Evolutionary conservation across 1,284 basidiomycete genomes (phyloP).

Genomic region (Prillingera fragicola): DNA sequence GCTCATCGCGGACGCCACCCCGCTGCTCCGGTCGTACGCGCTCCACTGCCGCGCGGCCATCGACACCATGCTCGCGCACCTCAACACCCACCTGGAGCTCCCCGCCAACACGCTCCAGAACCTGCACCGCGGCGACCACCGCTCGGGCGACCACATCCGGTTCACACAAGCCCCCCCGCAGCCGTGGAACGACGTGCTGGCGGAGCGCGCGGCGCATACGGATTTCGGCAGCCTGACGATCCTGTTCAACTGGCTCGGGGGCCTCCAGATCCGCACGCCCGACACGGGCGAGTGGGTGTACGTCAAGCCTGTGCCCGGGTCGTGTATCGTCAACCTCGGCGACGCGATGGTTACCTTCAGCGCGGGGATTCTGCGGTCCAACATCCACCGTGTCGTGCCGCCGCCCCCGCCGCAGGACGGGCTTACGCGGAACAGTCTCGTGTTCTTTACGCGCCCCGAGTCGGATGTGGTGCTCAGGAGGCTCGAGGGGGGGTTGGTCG

Average conservation of each 20-base stretch:
- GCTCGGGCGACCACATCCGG: constrained; percentile 59
- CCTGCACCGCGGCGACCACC: constrained; percentile 52
- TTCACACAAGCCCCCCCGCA: constrained; percentile 53
- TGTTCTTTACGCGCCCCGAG: constrained; percentile 60
- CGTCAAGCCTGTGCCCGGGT: constrained; percentile 58
- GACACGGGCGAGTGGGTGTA: constrained; percentile 63
- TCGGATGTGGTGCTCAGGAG: constrained; percentile 51
- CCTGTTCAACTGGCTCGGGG: constrained; percentile 58
- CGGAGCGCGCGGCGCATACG: constrained; percentile 24
- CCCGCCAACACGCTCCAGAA: constrained; percentile 53
- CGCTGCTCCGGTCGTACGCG: constrained; percentile 17
- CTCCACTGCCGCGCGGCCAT: constrained; percentile 49
- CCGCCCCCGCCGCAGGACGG: constrained; percentile 52
- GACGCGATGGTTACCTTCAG: constrained; percentile 58
- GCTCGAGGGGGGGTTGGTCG: constrained; percentile 27
- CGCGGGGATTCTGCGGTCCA: constrained; percentile 53
- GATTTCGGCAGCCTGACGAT: constrained; percentile 29
- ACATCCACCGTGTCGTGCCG: constrained; percentile 40
- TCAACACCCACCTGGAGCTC: constrained; percentile 57
- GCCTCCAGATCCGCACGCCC: constrained; percentile 63
- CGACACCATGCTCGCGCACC: constrained; percentile 54
- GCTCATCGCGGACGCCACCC: constrained; percentile 16
- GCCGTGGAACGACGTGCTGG: constrained; percentile 13
- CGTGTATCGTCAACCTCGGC: constrained; percentile 60
- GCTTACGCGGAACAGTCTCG: constrained; percentile 57